Evolutionary conservation across 106 monocot species (phyloP).

Genomic region (Phalaenopsis aphrodite): DNA sequence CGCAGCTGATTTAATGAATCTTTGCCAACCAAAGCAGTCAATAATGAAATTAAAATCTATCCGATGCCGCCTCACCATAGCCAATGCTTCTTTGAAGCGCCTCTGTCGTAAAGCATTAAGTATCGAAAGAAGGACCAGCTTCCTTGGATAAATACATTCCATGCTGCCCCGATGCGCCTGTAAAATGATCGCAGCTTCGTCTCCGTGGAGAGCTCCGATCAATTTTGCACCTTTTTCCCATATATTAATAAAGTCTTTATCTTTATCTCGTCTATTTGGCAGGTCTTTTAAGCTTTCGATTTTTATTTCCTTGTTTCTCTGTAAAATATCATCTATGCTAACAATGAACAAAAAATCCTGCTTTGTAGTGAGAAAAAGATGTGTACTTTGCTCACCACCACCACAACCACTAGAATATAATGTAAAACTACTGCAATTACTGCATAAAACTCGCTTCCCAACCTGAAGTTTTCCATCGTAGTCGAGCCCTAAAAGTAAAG

Average conservation of each 20-base stretch:
- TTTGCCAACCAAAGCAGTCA: conserved; percentile 77
- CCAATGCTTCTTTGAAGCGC: conserved; percentile 71
- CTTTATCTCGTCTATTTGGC: conserved; percentile 21
- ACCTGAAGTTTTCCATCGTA: conserved; percentile 55
- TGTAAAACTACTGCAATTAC: conserved; percentile 73
- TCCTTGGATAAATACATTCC: conserved; percentile 91
- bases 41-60: conserved; percentile 95
- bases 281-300: conserved; percentile 23
- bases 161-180: conserved; percentile 82
- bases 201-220: conserved; percentile 82
- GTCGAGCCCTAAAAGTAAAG: conserved; percentile 81
- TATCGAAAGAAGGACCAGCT: conserved; percentile 75
- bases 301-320: conserved; percentile 36
- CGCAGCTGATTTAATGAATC: conserved; percentile 53
- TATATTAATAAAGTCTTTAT: conserved; percentile 43
- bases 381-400: conserved; percentile 33
- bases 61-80: conserved; percentile 90
- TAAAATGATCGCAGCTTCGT: conserved; percentile 84
- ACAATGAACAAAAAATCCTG: conserved; percentile 76
- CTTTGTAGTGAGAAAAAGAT: conserved; percentile 78
- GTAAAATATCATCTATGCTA: conserved; percentile 58
- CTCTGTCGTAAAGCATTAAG: conserved; percentile 56
- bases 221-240: conserved; percentile 96
- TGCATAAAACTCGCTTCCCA: conserved; percentile 52
- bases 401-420: conserved; percentile 47